Base-by-base conservation (phyloP, 1,284 basidiomycete species). In the Paramarasmius palmivorus region DNA sequence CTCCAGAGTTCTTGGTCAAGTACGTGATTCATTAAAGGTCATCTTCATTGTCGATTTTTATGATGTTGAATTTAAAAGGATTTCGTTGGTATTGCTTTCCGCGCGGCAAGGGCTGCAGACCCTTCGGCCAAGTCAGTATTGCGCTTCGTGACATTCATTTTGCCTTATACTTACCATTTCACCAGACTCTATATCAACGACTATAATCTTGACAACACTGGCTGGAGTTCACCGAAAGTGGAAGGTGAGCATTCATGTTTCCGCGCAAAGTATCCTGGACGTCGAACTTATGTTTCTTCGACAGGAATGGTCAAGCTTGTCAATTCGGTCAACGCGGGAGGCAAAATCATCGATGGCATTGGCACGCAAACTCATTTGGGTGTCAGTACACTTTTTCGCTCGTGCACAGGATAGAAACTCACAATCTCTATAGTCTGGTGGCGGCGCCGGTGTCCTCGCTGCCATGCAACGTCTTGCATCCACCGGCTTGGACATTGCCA, bases 401-500 rank as follows among this genome's bases (percentile, higher is more conserved):
- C 38, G 3, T 38, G 39, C 34, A 48, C 36, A 26, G 26, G 12
- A 15, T 19, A 22, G 42, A n/a, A 29, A 41, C 34, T 37, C 26
- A 29, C 12, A 12, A n/a, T 12, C 57, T 61, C 54, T 60, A 57
- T 58, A 73, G 71, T 66, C 71, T 45, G 73, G 72, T 52, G 73
- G 72, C 50, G 67, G 73, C 20, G 67, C 72, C 26, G 74, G 75
- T 41, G 68, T 65, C 9, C 71, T 70, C 55, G 71, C 63, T 17
- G 68, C 68, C 22, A 63, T 73, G 40, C 67, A 67, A 9, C 72
- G 72, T 4, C 69, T 79, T 17, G 68, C 73, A 17, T 61, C 67
- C n/a, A 68, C 76, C 6, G 73, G 70, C 15, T 65, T 74, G 26
- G 77, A 80, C 53, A 71, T 82, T 19, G 77, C 74, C 4, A 76